These are phyloP conservation scores for Tricharina praecox DNA, from an alignment of 495 filamentous ascomycete genomes.

Conservation along the genomic window DNA sequence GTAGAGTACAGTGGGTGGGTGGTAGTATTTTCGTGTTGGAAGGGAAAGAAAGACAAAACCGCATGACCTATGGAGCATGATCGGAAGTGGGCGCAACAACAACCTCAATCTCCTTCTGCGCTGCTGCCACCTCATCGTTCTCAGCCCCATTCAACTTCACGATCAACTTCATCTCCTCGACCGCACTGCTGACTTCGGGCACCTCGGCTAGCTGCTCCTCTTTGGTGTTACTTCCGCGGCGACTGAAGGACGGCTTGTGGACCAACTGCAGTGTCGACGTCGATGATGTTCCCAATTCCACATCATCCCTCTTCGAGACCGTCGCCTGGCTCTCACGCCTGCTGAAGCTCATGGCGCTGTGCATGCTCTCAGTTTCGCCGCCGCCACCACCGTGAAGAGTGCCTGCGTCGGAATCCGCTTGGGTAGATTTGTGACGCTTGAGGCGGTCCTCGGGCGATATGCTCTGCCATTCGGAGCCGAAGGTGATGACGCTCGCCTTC, in stretches of 20 bases:
- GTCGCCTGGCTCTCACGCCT: constrained; percentile 10
- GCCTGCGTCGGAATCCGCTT: constrained; percentile 16
- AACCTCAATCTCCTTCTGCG: not conserved
- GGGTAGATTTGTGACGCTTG: constrained; percentile 17
- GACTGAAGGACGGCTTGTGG: not conserved
- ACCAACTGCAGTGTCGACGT: not conserved
- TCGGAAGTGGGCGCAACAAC: too few relatives aligned
- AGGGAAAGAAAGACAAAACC: too few relatives aligned
- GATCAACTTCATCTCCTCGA: constrained; percentile 17
- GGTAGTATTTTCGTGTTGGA: not conserved
- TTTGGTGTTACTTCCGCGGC: not conserved
- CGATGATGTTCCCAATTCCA: constrained; percentile 9
- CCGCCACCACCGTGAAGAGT: constrained; percentile 8
- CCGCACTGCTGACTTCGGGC: constrained; percentile 15
- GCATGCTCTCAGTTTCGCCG: constrained; percentile 14
- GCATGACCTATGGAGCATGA: too few relatives aligned
- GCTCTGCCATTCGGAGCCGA: constrained; percentile 76
- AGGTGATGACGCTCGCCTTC: constrained; percentile 89
- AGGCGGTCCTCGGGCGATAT: constrained; percentile 53
- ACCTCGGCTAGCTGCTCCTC: constrained; percentile 11
- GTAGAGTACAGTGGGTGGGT: not conserved
- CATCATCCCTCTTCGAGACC: constrained; percentile 10
- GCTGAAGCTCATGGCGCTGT: constrained; percentile 9
- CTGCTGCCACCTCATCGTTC: constrained; percentile 6
- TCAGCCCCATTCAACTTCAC: constrained; percentile 20